Evolutionary conservation across 306 rosid species (phyloP).

Genomic region (Dicorynia guianensis): DNA sequence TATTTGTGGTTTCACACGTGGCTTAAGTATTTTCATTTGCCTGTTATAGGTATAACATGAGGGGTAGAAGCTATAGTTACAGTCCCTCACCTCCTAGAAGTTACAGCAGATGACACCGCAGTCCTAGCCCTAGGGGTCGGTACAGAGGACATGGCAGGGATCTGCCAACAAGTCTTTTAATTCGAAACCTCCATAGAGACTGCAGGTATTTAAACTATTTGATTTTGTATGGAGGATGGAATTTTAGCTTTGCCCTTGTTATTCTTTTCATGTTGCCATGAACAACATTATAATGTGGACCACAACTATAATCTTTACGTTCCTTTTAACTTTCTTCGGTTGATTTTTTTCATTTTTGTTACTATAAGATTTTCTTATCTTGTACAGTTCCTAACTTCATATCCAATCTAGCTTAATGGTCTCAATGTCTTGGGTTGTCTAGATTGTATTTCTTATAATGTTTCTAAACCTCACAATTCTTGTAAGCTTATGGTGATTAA

Average conservation of each 20-base stretch:
- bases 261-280: neutral
- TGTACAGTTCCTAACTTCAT: too few species aligned
- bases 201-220: conserved; percentile 55
- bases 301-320: neutral
- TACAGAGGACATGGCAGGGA: conserved; percentile 64
- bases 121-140: conserved; percentile 72
- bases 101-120: conserved; percentile 59
- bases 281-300: neutral
- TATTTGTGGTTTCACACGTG: neutral
- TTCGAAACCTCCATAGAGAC: conserved; percentile 78
- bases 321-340: neutral
- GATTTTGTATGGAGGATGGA: neutral
- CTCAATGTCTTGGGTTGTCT: too few species aligned
- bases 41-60: conserved; percentile 53
- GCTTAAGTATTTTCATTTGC: neutral
- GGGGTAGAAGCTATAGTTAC: conserved; percentile 87
- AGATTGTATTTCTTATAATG: too few species aligned
- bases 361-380: too few species aligned
- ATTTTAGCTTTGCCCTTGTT: neutral
- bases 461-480: too few species aligned
- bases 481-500: too few species aligned
- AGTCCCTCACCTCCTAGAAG: conserved; percentile 80
- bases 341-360: neutral
- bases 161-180: conserved; percentile 80
- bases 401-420: too few species aligned